Evolutionary conservation across 192 early-diverging fungal species (phyloP).

Genomic region (Coemansia sp.): DNA sequence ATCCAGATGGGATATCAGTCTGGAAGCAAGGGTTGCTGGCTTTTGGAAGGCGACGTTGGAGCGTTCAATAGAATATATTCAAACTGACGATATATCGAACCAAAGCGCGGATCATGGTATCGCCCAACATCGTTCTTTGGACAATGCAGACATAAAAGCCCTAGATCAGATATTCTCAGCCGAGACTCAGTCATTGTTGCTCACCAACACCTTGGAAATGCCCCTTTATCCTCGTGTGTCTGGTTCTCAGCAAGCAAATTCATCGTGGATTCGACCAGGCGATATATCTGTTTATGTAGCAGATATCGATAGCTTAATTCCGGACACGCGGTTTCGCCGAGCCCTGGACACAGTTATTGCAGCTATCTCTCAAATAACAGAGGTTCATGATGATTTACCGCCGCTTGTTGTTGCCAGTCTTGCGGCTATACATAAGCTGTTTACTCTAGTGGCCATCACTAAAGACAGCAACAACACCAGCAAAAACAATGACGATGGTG

Average conservation of each 20-base stretch:
- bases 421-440: slow-evolving; percentile 10
- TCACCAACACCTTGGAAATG: background rate
- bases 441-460: background rate
- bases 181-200: background rate
- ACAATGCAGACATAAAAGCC: background rate
- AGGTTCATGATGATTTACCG: background rate
- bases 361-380: slow-evolving; percentile 3
- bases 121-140: background rate
- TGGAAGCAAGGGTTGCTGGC: slow-evolving; percentile 10
- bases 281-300: slow-evolving; percentile 5
- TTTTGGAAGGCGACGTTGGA: slow-evolving; percentile 11
- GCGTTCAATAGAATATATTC: slow-evolving; percentile 6
- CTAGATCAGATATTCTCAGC: slow-evolving; percentile 2
- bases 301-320: slow-evolving; percentile 11
- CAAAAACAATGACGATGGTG: background rate
- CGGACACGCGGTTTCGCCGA: slow-evolving; percentile 36
- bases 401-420: slow-evolving; percentile 5
- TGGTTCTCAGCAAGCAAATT: background rate
- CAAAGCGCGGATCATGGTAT: background rate
- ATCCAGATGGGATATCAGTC: slow-evolving; percentile 5
- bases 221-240: background rate
- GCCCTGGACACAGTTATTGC: slow-evolving; percentile 21
- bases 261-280: background rate
- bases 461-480: background rate
- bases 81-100: background rate